Base-by-base conservation (phyloP, 1,139 yeast genomes). In the Suhomyces ambrosiae region DNA sequence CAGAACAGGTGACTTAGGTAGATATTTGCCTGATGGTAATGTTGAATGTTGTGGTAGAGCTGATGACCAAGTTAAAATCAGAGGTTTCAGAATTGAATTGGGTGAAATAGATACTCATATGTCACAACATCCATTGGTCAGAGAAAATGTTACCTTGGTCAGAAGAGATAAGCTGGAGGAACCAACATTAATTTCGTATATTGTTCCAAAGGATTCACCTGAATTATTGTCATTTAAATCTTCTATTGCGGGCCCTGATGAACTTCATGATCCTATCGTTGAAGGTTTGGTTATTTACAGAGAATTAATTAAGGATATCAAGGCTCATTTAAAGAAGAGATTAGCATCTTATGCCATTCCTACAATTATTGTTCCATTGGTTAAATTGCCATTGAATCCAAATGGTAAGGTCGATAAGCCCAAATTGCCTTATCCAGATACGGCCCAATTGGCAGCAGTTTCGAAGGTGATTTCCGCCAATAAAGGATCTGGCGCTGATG, bases 41-140 rank as follows among this genome's bases (percentile, higher is more conserved):
- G 92, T 94, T 48, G 99, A 92, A 69, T 92, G 97, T 63, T 85
- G 95, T 61, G 99, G 99, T 41, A 81, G 99, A 62, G 98, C 98
- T 21, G 99, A 94, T 66, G 97, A 92, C 60, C 99, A 94, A 65
- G 97, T 94, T 45, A 94, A 94, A 65, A 92, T 94, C 48, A 82
- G 98, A 68, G 99, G 99, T 2, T 94, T 94, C 77, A 81, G 99
- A 68, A 94, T 94, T 49, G 98, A 94, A 65, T 73, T 94, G 40
- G 98, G 99, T 47, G 99, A 94, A 65, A 94, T 94, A 55, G 97
- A 94, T 60, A 94, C 98, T 14, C 96, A 92, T 57, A 78, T 94
- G 47, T 88, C 97, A 10, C 96, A 88, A 61, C 96, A 89, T 67
- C 85, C 92, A 3, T 68, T 81, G 48, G 95, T 92, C 37, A 81